Percentiles rank a stretch among this genome's conserved stretches.
Evolutionary conservation across 805 yeast species (phyloP).

Genomic region (Monosporozyma aerobia): DNA sequence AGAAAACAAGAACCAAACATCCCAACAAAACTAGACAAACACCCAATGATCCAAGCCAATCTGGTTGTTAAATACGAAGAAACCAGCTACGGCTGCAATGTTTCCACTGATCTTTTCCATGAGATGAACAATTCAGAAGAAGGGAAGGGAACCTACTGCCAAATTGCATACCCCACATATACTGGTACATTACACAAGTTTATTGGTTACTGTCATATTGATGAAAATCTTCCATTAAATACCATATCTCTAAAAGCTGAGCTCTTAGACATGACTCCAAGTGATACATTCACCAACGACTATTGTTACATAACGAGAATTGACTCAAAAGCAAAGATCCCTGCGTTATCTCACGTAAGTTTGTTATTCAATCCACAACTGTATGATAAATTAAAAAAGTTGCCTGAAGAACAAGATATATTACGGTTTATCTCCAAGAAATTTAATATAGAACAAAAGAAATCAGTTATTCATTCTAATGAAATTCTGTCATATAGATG

Average conservation of each 20-base stretch:
- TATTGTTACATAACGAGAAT: constrained; percentile 10
- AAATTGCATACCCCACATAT: neutral
- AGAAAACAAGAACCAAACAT: neutral
- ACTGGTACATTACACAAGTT: neutral
- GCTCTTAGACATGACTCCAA: neutral
- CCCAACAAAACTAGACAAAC: neutral
- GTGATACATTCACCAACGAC: constrained; percentile 8
- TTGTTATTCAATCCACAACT: constrained; percentile 11
- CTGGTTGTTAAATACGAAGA: constrained; percentile 2
- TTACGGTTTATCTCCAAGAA: constrained; percentile 17
- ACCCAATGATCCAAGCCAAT: neutral
- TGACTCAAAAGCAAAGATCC: neutral
- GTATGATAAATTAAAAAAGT: constrained; percentile 14
- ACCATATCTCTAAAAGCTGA: neutral
- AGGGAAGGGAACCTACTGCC: neutral
- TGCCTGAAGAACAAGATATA: constrained; percentile 11
- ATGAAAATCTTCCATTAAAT: neutral
- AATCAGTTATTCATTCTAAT: constrained; percentile 12
- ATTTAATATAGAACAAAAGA: constrained; percentile 9
- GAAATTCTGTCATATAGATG: constrained; percentile 10
- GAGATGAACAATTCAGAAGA: neutral
- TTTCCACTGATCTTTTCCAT: constrained; percentile 6
- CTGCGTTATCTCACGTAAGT: constrained; percentile 10
- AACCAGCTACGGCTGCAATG: constrained; percentile 4
- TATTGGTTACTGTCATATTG: neutral